Evolutionary conservation across 768 basidiomycete genomes (phyloP), one percentile per base, ranked within the genome.

Genomic region (Russula olivacea): DNA sequence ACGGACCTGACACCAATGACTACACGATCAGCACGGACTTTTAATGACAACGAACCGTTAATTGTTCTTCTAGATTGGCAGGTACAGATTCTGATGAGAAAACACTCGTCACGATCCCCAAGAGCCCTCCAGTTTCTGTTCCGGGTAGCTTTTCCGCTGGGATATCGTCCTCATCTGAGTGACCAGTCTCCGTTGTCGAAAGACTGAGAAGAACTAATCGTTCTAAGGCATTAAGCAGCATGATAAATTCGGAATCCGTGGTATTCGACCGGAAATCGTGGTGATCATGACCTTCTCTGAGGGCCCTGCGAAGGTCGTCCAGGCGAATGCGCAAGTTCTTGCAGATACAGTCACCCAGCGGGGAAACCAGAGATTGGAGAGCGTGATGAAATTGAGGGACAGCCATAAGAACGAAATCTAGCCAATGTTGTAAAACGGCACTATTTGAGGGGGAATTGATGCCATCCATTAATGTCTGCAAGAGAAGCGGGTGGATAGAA

Each of bases 391-490:
- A 91, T 68, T 93, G 91, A 4, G 92, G 87, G 19, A 95, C 76
- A 1, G 93, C 91, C 86, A 91, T 91, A 58, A 96, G 81, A 63
- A 98, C 80, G 72, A 99, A 98, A 72, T 98, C 96, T 30, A 98
- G 79, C 96, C 96, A 98, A 69, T 97, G 92, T 70, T 97, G 95
- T 34, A 96, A 73, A 28, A 96, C 81, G 1, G 92, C 81, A 32
- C 87, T 83, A 74, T 96, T 97, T 34, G 80, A 74, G 11, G 79
- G 76, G 5, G 78, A 72, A 12, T 86, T 77, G 52, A 98, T 84
- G 3, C 91, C 96, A 70, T 96, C 91, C 19, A 88, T 77, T 23
- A 98, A 77, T 0, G 88, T 86, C 68, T 89, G 89, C 0, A 88
- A 80, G 30, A 97, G 74, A 48, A 93, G 80, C 0, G 89, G 82